Evolutionary conservation across 192 early-diverging fungal species (phyloP), one percentile per base, ranked within the genome.

Genomic region (Coemansia sp.): DNA sequence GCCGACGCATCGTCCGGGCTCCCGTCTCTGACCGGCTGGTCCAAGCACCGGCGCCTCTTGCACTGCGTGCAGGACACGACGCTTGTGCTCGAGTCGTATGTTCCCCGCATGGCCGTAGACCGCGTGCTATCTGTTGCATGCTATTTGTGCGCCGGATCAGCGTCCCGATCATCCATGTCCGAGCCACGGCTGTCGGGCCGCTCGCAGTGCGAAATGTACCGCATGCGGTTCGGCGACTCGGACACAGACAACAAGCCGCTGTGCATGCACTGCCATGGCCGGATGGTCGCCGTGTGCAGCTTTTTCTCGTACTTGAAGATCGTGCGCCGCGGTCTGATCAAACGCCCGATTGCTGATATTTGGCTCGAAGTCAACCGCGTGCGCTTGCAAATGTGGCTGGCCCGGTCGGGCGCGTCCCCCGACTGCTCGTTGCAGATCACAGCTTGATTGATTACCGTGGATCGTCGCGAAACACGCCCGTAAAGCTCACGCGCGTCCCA

Each of bases 401-500:
- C 71, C 2, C 62, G 76, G 10, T 79, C 70, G 0, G 76, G 76
- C 27, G 76, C 76, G 1, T 79, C 76, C 17, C 60, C 70, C 1
- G 76, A 79, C 12, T 61, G 63, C 76, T 49, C 29, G 19, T 52
- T 79, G 17, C n/a, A 57, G 14, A 66, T 78, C 27, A 51, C 54
- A 5, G 12, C 9, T 1, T 22, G 10, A 11, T 53, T 23, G 24
- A 53, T 25, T 23, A 53, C 19, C 22, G 6, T 24, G 51, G 23
- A 23, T 25, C 23, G 11, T 12, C 22, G 51, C 41, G 19, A 53
- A 23, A 53, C 24, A 23, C 6, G 24, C 51, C 3, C 35, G 56
- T 41, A 25, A 32, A 1, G 25, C 29, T 0, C 96, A 98, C 75
- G 87, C 89, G 76, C 89, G 43, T n/a, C 14, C 41, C 11, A 43